Base-by-base conservation (phyloP, 176 grass and related monocot species). In the Triticum timopheevii region DNA sequence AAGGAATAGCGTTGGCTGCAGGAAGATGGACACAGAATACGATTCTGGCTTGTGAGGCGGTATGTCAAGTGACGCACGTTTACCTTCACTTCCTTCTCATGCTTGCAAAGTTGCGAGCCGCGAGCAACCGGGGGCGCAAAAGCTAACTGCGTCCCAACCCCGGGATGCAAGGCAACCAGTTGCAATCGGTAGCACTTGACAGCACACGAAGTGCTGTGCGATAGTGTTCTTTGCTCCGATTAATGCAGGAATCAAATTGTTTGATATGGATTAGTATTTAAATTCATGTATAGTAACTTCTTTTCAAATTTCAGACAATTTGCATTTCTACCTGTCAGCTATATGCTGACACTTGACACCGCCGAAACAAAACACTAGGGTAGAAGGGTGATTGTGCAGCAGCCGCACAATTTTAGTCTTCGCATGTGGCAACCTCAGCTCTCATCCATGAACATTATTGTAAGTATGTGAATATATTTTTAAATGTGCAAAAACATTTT, bases 1-100 rank as follows among this genome's bases (percentile, higher is more conserved):
- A 97, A 92, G 89, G 94, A 35, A 97, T 92, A 76, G 70, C 92
- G 93, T 95, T 77, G 20, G 73, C 42, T 24, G 73, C 42, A 16
- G 69, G 50, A 12, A 63, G 87, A 76, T 82, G 90, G 88, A 87
- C 77, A 44, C 90, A 86, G 92, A 92, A 87, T 87, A 31, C 70
- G 91, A 93, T 96, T 80, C 94, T 86, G 56, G 27, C 76, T 47
- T 90, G 50, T 68, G 22, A 5, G 28, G n/a, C 25, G 19, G 36
- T 59, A 6, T 47, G 10, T 20, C 44, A 65, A 75, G 27, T 40
- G 62, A 65, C 56, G 39, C 25, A 75, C 12, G 84, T 63, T 61
- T 62, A 23, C 40, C 40, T 52, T 78, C 20, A 11, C 76, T 59
- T 27, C 17, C n/a, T 71, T 74, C 3, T 44, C 36, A 36, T 27